Evolutionary conservation across 2,329 filamentous ascomycete species (phyloP).

Genomic region (Aspergillus brasiliensis): DNA sequence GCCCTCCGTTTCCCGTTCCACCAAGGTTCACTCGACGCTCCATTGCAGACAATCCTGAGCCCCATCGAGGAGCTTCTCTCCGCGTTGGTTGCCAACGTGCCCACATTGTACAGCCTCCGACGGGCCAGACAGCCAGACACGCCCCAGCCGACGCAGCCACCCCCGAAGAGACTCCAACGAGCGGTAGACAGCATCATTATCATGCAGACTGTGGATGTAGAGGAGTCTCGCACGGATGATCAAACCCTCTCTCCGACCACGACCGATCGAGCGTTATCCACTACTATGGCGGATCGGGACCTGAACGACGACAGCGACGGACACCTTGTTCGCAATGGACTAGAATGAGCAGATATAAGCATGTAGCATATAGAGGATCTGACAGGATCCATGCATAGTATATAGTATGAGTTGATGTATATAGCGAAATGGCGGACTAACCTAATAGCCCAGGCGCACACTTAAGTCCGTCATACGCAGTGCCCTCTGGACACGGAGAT

Average conservation of each 20-base stretch:
- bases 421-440: not conserved
- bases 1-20: slow-evolving; percentile 13
- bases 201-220: slow-evolving; percentile 7
- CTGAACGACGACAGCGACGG: not conserved
- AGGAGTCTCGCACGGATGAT: not conserved
- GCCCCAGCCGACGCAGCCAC: not conserved
- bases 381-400: not conserved
- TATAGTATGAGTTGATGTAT: not conserved
- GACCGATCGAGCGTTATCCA: not conserved
- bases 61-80: slow-evolving; percentile 12
- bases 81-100: slow-evolving; percentile 14
- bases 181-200: slow-evolving; percentile 5
- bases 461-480: too few species aligned
- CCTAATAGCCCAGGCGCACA: not conserved
- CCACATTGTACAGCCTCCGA: slow-evolving; percentile 15
- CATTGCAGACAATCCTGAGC: slow-evolving; percentile 7
- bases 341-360: too few species aligned
- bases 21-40: not conserved
- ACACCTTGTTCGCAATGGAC: not conserved
- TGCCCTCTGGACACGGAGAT: not conserved
- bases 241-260: not conserved
- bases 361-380: not conserved
- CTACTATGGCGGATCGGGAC: too few species aligned
- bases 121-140: not conserved
- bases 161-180: not conserved